A percentile compares a stretch with the other conserved stretches of the same genome.
Evolutionary conservation across 768 basidiomycete species (phyloP).

Genomic region (Psilocybe tampanensis): DNA sequence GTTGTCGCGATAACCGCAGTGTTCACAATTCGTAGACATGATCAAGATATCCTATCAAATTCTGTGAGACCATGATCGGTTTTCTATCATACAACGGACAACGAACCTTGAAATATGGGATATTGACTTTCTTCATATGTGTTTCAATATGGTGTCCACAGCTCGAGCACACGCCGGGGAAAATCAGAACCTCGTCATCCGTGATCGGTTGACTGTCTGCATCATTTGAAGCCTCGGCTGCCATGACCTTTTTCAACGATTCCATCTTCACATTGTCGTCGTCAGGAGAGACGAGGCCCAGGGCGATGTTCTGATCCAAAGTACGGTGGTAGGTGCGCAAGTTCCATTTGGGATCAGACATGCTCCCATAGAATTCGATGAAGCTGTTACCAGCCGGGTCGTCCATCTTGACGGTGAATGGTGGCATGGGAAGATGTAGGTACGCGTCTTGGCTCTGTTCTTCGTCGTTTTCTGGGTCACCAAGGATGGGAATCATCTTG

Average conservation of each 20-base stretch:
- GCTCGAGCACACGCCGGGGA: slow-evolving; percentile 86
- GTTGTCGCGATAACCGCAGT: slow-evolving; percentile 95
- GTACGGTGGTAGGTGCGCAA: slow-evolving; percentile 82
- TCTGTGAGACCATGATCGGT: no score
- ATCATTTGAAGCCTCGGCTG: slow-evolving; percentile 17
- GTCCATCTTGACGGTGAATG: slow-evolving; percentile 85
- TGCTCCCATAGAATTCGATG: slow-evolving; percentile 84
- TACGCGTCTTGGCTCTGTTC: slow-evolving; percentile 32
- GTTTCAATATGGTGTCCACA: slow-evolving; percentile 86
- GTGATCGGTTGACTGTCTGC: slow-evolving; percentile 28
- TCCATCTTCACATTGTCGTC: slow-evolving; percentile 28
- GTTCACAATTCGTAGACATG: slow-evolving; percentile 97
- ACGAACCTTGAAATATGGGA: slow-evolving; percentile 94
- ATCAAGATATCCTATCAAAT: slow-evolving; percentile 82
- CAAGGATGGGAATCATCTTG: slow-evolving; percentile 64
- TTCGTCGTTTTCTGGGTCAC: slow-evolving; percentile 54
- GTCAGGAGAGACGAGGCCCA: slow-evolving; percentile 70
- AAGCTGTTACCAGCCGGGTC: slow-evolving; percentile 98
- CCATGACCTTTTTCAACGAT: slow-evolving; percentile 12
- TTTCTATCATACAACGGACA: neutral
- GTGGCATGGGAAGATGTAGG: slow-evolving; percentile 56
- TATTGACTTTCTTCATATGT: slow-evolving; percentile 93
- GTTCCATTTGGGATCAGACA: slow-evolving; percentile 93
- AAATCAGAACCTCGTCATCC: slow-evolving; percentile 88
- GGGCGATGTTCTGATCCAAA: slow-evolving; percentile 72